These are phyloP conservation scores for Apocynum venetum DNA, from an alignment of 257 asterid species.

Conservation along the genomic window DNA sequence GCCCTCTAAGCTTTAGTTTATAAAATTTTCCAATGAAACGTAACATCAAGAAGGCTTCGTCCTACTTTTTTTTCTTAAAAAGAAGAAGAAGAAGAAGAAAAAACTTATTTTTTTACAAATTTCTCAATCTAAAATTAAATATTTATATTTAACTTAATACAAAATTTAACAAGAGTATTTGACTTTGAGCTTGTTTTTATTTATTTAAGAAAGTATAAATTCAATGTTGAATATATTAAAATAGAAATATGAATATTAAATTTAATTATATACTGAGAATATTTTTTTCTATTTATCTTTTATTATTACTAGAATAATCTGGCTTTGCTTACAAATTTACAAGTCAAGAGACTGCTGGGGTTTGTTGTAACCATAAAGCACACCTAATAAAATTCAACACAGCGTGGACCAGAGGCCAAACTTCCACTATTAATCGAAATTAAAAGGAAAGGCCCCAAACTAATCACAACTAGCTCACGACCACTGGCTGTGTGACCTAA, in stretches of 20 bases:
- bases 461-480: too few relatives aligned
- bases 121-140: too few relatives aligned
- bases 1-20: constrained; percentile 11
- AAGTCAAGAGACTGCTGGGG: constrained; percentile 32
- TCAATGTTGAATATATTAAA: too few relatives aligned
- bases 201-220: too few relatives aligned
- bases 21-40: not conserved
- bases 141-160: too few relatives aligned
- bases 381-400: not conserved
- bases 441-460: not conserved
- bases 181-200: too few relatives aligned
- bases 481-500: constrained; percentile 8
- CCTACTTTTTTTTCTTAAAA: too few relatives aligned
- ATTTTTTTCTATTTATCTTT: not conserved
- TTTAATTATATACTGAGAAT: too few relatives aligned
- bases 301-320: constrained; percentile 17
- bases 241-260: too few relatives aligned
- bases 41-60: not conserved
- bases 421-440: not conserved
- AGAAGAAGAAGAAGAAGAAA: too few relatives aligned
- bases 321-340: constrained; percentile 17
- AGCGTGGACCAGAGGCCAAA: not conserved
- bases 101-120: not conserved
- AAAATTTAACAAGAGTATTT: too few relatives aligned
- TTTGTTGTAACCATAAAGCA: constrained; percentile 30